Conservation (phyloP, 495 filamentous ascomycete genomes). For the Penicillium lividum region DNA sequence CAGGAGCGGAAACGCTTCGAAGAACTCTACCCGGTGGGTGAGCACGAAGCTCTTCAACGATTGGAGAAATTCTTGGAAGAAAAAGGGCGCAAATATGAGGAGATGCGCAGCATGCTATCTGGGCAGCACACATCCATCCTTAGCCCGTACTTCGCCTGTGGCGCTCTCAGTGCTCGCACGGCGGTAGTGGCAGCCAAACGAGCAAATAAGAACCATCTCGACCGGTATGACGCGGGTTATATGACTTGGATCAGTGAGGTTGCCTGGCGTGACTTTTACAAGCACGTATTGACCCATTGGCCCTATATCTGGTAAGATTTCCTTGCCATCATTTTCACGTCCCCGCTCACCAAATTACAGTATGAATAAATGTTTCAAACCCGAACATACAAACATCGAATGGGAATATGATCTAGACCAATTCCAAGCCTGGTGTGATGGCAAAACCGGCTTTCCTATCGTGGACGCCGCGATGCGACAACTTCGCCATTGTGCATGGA, state of each 20-base stretch:
- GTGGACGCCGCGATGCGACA: conserved; percentile 95
- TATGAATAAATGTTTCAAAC: conserved; percentile 95
- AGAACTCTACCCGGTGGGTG: conserved; percentile 75
- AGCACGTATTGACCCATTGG: conserved; percentile 83
- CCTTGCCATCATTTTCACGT: not conserved
- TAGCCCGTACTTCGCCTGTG: conserved; percentile 77
- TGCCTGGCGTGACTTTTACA: conserved; percentile 93
- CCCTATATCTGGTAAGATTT: conserved; percentile 79
- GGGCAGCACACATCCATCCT: conserved; percentile 66
- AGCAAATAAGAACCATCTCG: conserved; percentile 69
- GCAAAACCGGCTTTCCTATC: conserved; percentile 81
- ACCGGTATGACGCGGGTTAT: conserved; percentile 68
- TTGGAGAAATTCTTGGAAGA: conserved; percentile 71
- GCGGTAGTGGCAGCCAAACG: conserved; percentile 66
- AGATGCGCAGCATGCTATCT: conserved; percentile 61
- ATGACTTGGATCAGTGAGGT: conserved; percentile 82
- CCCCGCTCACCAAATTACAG: conserved; percentile 37
- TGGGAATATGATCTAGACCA: conserved; percentile 72
- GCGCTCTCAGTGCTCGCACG: conserved; percentile 76
- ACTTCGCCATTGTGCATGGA: conserved; percentile 67
- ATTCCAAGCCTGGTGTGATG: conserved; percentile 76
- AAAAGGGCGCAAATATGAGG: conserved; percentile 61
- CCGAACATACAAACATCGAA: conserved; percentile 76
- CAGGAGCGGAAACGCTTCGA: conserved; percentile 60
- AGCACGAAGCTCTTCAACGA: conserved; percentile 68